Base-by-base conservation (phyloP, 2,329 filamentous ascomycete genomes). In the Aureobasidium sp. region DNA sequence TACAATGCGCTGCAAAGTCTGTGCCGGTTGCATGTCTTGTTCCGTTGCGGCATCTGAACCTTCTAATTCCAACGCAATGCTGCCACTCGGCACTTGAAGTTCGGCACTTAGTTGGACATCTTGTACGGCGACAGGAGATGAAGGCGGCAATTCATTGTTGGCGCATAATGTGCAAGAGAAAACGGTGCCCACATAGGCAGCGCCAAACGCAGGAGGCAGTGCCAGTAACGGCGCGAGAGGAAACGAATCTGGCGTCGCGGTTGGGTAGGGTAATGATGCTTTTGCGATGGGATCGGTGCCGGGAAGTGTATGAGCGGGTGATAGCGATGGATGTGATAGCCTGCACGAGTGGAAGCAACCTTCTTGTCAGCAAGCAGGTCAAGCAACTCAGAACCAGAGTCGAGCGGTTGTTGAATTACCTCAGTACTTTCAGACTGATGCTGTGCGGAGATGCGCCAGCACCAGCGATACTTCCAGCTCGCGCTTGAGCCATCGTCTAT, bases 121-220 rank as follows among this genome's bases (percentile, higher is more conserved):
- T 65, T 85, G 87, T 44, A 96, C 86, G 49, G 74, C 76, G 66
- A 76, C 77, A 63, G 76, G 71, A 30, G 73, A 70, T 9, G 44
- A 39, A 0, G 66, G 59, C 16, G 44, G 41, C 1, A 86, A 75
- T 70, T 97, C 93, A 72, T 97, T 93, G 78, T 96, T 97, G n/a
- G 90, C 92, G 76, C 92, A 96, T 29, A 97, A 81, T 1, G 93
- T 96, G 76, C 94, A 99, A 66, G 88, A 87, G 76, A 99, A 97
- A 0, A 88, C 91, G 77, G 97, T 92, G 68, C 94, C 94, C 25
- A 97, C 93, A 73, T 97, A 97, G 9, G 93, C 92, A 13, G 90
- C 93, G 48, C 92, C 93, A 73, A 99, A 97, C 0, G 91, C 88
- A 16, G 91, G 87, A 10, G 94, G 93, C 1, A 97, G 86, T 50